Evolutionary conservation across 345 rosid genomes (phyloP), one percentile per base, ranked within the genome.

Genomic region (Syzygium aqueum): DNA sequence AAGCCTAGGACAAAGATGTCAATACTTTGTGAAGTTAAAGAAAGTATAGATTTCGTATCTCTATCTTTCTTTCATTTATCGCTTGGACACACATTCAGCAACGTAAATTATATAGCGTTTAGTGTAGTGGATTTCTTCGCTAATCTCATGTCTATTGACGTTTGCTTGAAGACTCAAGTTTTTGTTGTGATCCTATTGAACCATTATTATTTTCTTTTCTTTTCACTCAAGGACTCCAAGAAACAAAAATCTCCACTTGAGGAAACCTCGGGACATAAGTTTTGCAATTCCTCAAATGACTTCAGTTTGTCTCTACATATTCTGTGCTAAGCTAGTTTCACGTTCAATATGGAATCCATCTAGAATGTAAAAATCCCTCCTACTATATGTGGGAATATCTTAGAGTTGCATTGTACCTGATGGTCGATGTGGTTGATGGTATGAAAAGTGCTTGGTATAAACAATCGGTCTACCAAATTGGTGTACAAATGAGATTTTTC

Each of bases 401-500:
- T 1, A n/a, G n/a, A n/a, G n/a, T n/a, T n/a, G n/a, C n/a, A n/a
- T n/a, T n/a, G n/a, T n/a, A n/a, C n/a, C n/a, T 0, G 63, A 56
- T 10, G n/a, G n/a, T 56, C 14, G 0, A 59, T 59, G 65, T 59
- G 30, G 65, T 11, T 0, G 16, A 59, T 59, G 30, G 27, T 59
- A 27, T 14, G 51, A 27, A 59, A 59, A 11, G 30, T 59, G 28
- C 65, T 59, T 5, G 65, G 65, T 59, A 11, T 59, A 27, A 59
- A 10, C 88, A 82, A 52, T 27, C 86, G 6, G 2, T 56, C 63
- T 56, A 56, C 63, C 92, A 89, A 80, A 92, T 91, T 53, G 94
- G 92, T 50, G 92, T 91, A 19, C 91, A 88, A 54, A 54, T 54
- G 91, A 93, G 85, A 91, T 95, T 90, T 57, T 22, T 33, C 8